Conservation (phyloP, 345 rosid species). For the Boechera stricta region DNA sequence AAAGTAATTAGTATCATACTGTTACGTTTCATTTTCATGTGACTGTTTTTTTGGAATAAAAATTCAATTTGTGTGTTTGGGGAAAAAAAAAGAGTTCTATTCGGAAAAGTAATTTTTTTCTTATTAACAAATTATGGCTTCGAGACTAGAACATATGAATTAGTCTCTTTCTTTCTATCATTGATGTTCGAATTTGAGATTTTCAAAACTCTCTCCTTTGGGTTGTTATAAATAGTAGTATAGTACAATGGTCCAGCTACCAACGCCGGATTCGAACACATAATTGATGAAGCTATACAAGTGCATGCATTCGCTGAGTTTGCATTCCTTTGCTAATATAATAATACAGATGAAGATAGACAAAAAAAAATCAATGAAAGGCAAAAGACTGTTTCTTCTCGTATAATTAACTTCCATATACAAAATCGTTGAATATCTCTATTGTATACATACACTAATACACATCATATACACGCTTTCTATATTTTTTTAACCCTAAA, state of each 20-base stretch:
- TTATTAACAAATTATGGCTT: neutral
- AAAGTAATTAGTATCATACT: neutral
- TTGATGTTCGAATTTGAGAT: neutral
- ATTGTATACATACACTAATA: conserved; percentile 30
- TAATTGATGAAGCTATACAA: neutral
- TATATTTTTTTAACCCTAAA: conserved; percentile 5
- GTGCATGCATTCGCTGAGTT: neutral
- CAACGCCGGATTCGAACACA: neutral
- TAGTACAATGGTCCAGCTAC: neutral
- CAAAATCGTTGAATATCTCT: conserved; percentile 27
- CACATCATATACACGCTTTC: conserved; percentile 14
- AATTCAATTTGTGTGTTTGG: neutral
- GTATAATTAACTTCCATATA: conserved; percentile 35
- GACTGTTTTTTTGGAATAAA: neutral
- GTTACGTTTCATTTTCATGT: neutral
- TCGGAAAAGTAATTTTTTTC: neutral
- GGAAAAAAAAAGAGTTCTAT: neutral
- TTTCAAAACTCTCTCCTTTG: neutral
- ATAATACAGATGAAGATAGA: neutral
- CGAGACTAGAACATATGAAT: neutral
- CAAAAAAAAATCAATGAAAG: neutral
- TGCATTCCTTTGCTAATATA: neutral
- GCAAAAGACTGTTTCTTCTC: neutral
- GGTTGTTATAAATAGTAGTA: too few relatives aligned
- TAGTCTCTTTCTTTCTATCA: neutral